Evolutionary conservation across 805 yeast genomes (phyloP), one percentile per base, ranked within the genome.

Genomic region (Ogataea degrootiae): DNA sequence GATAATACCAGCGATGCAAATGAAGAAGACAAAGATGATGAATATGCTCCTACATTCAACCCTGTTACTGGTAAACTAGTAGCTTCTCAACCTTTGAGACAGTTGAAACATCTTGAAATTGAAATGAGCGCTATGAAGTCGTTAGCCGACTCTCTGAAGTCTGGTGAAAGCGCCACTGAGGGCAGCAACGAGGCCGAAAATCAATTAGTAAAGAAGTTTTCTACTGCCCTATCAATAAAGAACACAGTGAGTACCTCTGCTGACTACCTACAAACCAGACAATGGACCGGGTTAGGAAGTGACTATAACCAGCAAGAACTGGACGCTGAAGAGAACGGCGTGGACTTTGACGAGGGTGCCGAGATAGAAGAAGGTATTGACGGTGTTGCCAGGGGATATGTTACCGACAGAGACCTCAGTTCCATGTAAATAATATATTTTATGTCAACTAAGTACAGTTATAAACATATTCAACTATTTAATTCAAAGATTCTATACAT

Each of bases 211-310:
- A 71, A 80, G 59, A 75, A 74, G 55, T 74, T 83, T 48, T 71
- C 88, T 9, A 68, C 76, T 45, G 68, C 82, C 2, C 74, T 91
- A 5, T 74, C 85, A 0, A 79, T 91, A 47, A 80, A 81, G 47
- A 82, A 82, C 38, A 87, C 97, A 0, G 84, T 88, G 0, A 90
- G 98, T 0, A 91, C 98, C 0, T 88, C 97, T 0, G 97, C 97
- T 0, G 71, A 74, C 7, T 76, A 76, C 51, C 70, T 92, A 44
- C 96, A 89, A 57, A 73, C 71, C 12, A 77, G 92, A 57, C 60
- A 63, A 2, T 92, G 98, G 98, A 79, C 83, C 0, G 99, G 99
- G 0, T 70, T 92, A 34, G 99, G 98, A 1, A 84, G 94, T 50
- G 97, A 92, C 60, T 89, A 73, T 66, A 55, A 59, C 8, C 52